A percentile compares a stretch with the other conserved stretches of the same genome.
Evolutionary conservation across 2,329 filamentous ascomycete genomes (phyloP).

Genomic region (Fusarium irregulare): DNA sequence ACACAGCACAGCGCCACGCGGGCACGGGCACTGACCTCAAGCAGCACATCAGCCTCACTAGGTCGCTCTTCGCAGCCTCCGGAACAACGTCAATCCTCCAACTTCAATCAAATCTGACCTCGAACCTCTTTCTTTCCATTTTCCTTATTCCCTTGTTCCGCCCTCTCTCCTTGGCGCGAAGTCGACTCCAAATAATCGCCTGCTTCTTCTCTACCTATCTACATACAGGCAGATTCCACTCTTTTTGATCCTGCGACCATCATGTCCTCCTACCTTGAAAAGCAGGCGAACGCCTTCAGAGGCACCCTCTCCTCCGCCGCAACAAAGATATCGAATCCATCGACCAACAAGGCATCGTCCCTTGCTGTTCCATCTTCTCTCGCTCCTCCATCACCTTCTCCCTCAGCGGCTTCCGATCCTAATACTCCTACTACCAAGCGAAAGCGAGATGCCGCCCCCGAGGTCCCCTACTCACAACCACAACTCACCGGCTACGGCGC

Average conservation of each 20-base stretch:
- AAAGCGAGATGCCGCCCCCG: slow-evolving; percentile 66
- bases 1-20: slow-evolving; percentile 29
- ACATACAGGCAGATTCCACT: slow-evolving; percentile 2
- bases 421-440: slow-evolving; percentile 74
- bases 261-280: slow-evolving; percentile 73
- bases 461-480: slow-evolving; percentile 78
- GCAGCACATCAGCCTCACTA: slow-evolving; percentile 38
- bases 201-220: slow-evolving; percentile 1
- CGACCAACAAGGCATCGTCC: slow-evolving; percentile 50
- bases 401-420: slow-evolving; percentile 66
- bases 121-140: slow-evolving; percentile 22
- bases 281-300: slow-evolving; percentile 71
- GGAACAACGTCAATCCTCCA: slow-evolving; percentile 41
- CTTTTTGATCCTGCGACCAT: slow-evolving; percentile 46
- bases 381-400: slow-evolving; percentile 72
- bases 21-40: slow-evolving; percentile 3
- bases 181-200: slow-evolving; percentile 2
- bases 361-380: slow-evolving; percentile 49
- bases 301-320: slow-evolving; percentile 72
- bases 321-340: slow-evolving; percentile 67
- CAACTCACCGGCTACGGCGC: slow-evolving; percentile 79
- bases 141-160: slow-evolving; percentile 26
- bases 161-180: slow-evolving; percentile 23
- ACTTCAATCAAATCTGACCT: slow-evolving; percentile 24
- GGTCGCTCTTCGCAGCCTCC: slow-evolving; percentile 11